Percentiles rank a stretch among this genome's conserved stretches.
Evolutionary conservation across 495 filamentous ascomycete genomes (phyloP).

Genomic region (Daldinia bambusicola): DNA sequence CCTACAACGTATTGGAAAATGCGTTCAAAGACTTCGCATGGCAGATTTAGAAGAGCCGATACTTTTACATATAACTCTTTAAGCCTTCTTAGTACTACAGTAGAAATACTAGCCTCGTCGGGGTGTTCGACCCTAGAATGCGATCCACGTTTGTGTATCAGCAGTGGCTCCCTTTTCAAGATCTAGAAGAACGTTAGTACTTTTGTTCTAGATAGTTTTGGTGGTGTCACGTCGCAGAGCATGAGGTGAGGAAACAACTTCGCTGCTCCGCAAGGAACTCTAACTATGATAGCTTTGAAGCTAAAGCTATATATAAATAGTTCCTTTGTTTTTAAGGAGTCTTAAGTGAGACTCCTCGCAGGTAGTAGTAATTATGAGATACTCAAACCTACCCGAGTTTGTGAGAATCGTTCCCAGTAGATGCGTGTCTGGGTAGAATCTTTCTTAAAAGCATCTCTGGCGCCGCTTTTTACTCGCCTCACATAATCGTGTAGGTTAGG

Average conservation of each 20-base stretch:
- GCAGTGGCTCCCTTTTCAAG: background rate
- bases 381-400: background rate
- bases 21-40: background rate
- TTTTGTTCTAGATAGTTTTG: background rate
- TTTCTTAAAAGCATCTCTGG: background rate
- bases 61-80: no score
- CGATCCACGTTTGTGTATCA: background rate
- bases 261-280: no score
- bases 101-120: no score
- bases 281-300: no score
- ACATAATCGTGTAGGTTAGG: background rate
- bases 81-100: background rate
- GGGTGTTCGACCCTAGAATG: background rate
- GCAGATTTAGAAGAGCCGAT: background rate
- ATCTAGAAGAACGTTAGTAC: background rate
- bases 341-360: no score
- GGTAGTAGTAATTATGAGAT: background rate
- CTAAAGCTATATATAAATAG: no score
- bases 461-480: no score
- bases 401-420: background rate
- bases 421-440: no score
- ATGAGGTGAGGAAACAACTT: no score
- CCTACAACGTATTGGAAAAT: constrained; percentile 6
- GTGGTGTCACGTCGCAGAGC: no score
- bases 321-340: no score